A percentile compares a stretch with the other conserved stretches of the same genome.
phyloP scores from a whole-genome alignment of 1,284 basidiomycete genomes.

The Neolentinus lepideus region DNA sequence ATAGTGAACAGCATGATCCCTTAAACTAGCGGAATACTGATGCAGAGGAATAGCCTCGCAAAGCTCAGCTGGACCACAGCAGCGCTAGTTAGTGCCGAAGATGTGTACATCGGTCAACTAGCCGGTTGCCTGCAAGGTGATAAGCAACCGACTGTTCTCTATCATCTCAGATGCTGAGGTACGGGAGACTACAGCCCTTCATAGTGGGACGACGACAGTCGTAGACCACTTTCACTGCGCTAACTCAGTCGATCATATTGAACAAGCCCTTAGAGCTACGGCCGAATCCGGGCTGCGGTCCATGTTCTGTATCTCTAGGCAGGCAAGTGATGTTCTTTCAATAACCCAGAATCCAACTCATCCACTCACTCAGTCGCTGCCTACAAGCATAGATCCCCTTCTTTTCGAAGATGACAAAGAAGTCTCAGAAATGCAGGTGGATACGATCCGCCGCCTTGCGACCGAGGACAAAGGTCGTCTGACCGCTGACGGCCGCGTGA shows the following conservation, averaged over 20 bases:
- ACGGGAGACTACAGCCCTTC: slow-evolving; percentile 13
- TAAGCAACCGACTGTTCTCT: not conserved
- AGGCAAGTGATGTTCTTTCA: slow-evolving; percentile 11
- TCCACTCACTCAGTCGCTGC: not conserved
- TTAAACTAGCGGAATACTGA: too few relatives aligned
- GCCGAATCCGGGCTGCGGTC: slow-evolving; percentile 23
- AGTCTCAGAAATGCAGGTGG: slow-evolving; percentile 20
- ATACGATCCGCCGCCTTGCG: slow-evolving; percentile 20
- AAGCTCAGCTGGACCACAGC: slow-evolving; percentile 2
- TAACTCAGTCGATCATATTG: slow-evolving; percentile 19
- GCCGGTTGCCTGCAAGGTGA: slow-evolving; percentile 22
- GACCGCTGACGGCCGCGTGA: slow-evolving; percentile 23
- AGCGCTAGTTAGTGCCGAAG: slow-evolving; percentile 17
- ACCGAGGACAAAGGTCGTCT: slow-evolving; percentile 17
- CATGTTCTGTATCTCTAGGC: slow-evolving; percentile 21
- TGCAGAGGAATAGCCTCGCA: not conserved
- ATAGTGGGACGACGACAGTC: slow-evolving; percentile 24
- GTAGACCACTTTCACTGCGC: slow-evolving; percentile 27
- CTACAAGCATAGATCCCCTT: slow-evolving; percentile 4
- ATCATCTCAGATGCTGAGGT: not conserved
- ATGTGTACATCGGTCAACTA: slow-evolving; percentile 23
- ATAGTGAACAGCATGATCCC: slow-evolving; percentile 1
- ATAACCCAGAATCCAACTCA: not conserved
- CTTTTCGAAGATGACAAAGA: slow-evolving; percentile 20
- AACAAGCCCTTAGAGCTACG: slow-evolving; percentile 20